phyloP scores from a whole-genome alignment of 164 flowering plant genomes.

The Hamamelis virginiana region DNA sequence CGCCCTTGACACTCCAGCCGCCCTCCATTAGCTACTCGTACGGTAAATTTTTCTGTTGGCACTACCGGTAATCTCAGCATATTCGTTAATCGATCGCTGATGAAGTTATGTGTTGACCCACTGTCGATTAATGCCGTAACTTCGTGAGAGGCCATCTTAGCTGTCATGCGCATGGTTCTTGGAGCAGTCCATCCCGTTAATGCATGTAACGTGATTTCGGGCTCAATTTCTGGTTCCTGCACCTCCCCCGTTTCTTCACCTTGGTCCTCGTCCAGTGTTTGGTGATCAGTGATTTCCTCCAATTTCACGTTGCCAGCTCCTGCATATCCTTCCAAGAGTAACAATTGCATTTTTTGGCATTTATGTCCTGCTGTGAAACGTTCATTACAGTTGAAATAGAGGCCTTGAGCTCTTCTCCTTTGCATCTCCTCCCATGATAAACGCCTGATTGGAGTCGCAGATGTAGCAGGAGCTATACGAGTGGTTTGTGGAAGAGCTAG shows the following conservation, averaged over 20 bases:
- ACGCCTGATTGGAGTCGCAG: too few relatives aligned
- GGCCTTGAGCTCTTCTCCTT: background rate
- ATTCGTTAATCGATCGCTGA: background rate
- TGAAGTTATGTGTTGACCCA: too few relatives aligned
- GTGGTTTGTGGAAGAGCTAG: too few relatives aligned
- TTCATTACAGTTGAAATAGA: background rate
- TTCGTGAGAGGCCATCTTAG: background rate
- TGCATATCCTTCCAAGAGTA: background rate
- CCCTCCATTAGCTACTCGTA: background rate
- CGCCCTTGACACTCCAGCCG: background rate
- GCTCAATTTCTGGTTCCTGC: too few relatives aligned
- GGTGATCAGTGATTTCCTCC: background rate
- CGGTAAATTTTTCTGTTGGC: background rate
- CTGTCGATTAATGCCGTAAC: background rate
- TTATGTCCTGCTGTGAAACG: background rate
- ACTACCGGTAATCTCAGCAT: background rate
- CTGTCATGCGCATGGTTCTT: too few relatives aligned
- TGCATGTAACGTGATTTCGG: too few relatives aligned
- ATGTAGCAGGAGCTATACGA: too few relatives aligned
- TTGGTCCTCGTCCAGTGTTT: too few relatives aligned
- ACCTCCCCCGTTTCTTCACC: too few relatives aligned
- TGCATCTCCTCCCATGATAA: too few relatives aligned
- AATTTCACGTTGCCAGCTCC: background rate
- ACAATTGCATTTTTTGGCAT: too few relatives aligned
- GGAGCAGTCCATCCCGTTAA: too few relatives aligned